A percentile compares a stretch with the other conserved stretches of the same genome.
phyloP scores from a whole-genome alignment of 208 protist genomes.

The Trypanosoma lewisi region DNA sequence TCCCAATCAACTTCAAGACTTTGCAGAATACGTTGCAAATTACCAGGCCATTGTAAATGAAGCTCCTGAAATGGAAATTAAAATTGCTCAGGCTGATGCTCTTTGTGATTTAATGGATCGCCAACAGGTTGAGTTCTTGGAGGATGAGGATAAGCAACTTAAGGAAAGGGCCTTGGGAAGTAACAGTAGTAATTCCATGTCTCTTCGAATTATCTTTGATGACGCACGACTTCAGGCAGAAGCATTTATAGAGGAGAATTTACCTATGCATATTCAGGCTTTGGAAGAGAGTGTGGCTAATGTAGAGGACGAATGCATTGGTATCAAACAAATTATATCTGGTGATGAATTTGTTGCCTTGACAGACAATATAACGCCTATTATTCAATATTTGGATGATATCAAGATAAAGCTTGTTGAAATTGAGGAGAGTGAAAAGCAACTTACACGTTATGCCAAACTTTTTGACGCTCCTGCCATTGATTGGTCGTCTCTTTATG shows the following conservation, averaged over 20 bases:
- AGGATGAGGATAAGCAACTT: constrained; percentile 89
- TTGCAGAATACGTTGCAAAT: constrained; percentile 83
- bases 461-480: constrained; percentile 78
- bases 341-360: constrained; percentile 84
- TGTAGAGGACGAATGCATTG: constrained; percentile 85
- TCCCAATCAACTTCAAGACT: constrained; percentile 60
- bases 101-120: constrained; percentile 91
- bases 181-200: constrained; percentile 52
- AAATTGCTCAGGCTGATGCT: constrained; percentile 77
- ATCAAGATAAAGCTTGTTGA: constrained; percentile 76
- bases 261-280: constrained; percentile 64
- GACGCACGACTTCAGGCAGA: constrained; percentile 79
- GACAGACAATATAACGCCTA: constrained; percentile 76
- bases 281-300: constrained; percentile 69
- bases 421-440: constrained; percentile 61
- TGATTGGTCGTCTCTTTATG: constrained; percentile 78
- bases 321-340: constrained; percentile 81
- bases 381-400: constrained; percentile 83
- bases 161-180: constrained; percentile 87
- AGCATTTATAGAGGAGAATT: constrained; percentile 88
- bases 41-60: constrained; percentile 79
- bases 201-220: constrained; percentile 82
- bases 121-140: constrained; percentile 84
- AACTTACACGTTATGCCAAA: constrained; percentile 80
- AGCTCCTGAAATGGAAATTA: constrained; percentile 46